Percentiles rank a stretch among this genome's conserved stretches.
phyloP scores from a whole-genome alignment of 306 rosid species.

The Vigna nakashimae region DNA sequence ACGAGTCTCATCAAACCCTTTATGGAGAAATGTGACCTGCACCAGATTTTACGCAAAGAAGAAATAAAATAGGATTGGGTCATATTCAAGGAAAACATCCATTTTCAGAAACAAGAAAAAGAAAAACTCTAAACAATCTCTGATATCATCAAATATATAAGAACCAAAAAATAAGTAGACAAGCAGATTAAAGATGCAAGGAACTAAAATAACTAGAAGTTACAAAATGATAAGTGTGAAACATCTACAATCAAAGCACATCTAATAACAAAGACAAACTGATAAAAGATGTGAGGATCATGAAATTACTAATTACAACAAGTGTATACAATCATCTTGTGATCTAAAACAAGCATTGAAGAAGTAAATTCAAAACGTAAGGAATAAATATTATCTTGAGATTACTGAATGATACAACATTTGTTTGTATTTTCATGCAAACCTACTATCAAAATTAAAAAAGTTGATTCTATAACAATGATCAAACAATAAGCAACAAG shows the following conservation, averaged over 20 bases:
- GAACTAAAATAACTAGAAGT: slow-evolving; percentile 13
- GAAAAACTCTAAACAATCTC: slow-evolving; percentile 18
- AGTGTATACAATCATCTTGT: slow-evolving; percentile 6
- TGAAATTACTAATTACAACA: neutral
- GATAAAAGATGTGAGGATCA: neutral
- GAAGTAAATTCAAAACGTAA: slow-evolving; percentile 17
- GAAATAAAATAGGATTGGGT: slow-evolving; percentile 32
- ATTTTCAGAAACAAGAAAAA: slow-evolving; percentile 3
- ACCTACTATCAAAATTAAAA: slow-evolving; percentile 1
- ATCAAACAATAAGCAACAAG: neutral
- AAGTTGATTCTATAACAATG: slow-evolving; percentile 4
- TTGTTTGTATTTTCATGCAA: slow-evolving; percentile 24
- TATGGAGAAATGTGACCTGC: slow-evolving; percentile 91
- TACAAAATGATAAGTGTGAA: slow-evolving; percentile 3
- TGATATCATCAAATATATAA: neutral
- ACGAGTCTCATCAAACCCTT: slow-evolving; percentile 98
- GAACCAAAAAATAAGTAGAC: slow-evolving; percentile 30
- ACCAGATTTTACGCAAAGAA: slow-evolving; percentile 34
- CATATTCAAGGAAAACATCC: slow-evolving; percentile 19
- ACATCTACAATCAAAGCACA: slow-evolving; percentile 4
- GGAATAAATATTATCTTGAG: slow-evolving; percentile 4
- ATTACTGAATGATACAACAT: slow-evolving; percentile 18
- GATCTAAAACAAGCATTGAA: slow-evolving; percentile 7
- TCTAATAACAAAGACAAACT: slow-evolving; percentile 8
- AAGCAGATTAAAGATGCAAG: slow-evolving; percentile 17